These are phyloP conservation scores for Nemania sp. DNA, from an alignment of 2,329 filamentous ascomycete species.

Conservation along the genomic window DNA sequence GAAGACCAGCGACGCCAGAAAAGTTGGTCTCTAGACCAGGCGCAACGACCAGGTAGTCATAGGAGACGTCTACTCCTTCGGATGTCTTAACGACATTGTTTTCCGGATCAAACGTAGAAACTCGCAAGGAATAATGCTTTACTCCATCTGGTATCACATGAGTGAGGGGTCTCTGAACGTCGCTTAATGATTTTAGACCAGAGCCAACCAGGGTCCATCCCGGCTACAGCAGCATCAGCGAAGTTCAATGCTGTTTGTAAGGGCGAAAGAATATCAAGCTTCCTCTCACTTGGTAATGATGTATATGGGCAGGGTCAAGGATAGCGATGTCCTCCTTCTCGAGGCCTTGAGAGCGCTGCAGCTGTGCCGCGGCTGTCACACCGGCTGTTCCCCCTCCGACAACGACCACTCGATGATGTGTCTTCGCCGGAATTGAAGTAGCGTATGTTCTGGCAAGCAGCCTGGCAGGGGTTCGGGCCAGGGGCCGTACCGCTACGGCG, in stretches of 20 bases:
- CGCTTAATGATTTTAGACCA: conserved; percentile 38
- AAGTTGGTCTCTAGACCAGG: conserved; percentile 45
- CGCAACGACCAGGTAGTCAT: conserved; percentile 44
- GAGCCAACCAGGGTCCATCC: conserved; percentile 46
- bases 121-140: conserved; percentile 41
- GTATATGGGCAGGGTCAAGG: conserved; percentile 40
- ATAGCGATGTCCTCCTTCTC: conserved; percentile 43
- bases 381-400: conserved; percentile 70
- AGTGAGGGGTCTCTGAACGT: conserved; percentile 36
- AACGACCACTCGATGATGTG: conserved; percentile 65
- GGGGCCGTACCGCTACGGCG: conserved; percentile 21
- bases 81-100: conserved; percentile 42
- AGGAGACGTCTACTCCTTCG: conserved; percentile 42
- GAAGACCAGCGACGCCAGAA: conserved; percentile 40
- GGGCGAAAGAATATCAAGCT: neutral
- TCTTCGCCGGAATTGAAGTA: conserved; percentile 36
- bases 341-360: conserved; percentile 48
- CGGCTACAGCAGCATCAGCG: conserved; percentile 31
- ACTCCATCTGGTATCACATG: conserved; percentile 40
- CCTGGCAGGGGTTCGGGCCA: conserved; percentile 26
- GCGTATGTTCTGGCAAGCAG: conserved; percentile 32
- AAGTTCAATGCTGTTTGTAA: neutral
- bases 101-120: conserved; percentile 41
- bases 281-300: conserved; percentile 40
- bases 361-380: conserved; percentile 67